Evolutionary conservation across 2,329 filamentous ascomycete species (phyloP).

Genomic region (Lachnellula suecica): DNA sequence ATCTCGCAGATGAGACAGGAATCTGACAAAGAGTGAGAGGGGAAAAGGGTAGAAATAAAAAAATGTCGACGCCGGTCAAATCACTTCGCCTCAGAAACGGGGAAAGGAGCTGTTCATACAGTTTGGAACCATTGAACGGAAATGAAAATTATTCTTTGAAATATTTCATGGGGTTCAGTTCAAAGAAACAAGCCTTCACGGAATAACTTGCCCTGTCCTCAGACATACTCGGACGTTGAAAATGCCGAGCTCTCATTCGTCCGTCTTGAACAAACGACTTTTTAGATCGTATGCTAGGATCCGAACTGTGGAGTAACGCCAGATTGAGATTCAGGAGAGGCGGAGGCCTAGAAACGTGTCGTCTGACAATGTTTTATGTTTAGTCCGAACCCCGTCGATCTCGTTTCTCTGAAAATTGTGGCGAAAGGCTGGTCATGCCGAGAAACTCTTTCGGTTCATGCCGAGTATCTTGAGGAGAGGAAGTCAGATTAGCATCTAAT

Average conservation of each 20-base stretch:
- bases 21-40: not conserved
- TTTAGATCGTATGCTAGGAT: not conserved
- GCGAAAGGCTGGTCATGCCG: not conserved
- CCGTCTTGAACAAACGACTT: not conserved
- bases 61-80: not conserved
- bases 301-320: not conserved
- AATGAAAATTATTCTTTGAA: no score
- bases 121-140: not conserved
- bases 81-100: not conserved
- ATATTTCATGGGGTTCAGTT: not conserved
- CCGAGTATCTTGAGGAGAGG: not conserved
- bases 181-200: not conserved
- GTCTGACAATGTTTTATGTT: not conserved
- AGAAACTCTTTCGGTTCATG: not conserved
- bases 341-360: no score
- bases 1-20: constrained; percentile 2
- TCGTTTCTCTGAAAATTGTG: not conserved
- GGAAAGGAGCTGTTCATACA: not conserved
- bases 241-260: not conserved
- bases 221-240: not conserved
- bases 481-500: no score
- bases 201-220: not conserved
- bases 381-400: not conserved
- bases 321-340: no score
- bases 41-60: not conserved